phyloP scores from a whole-genome alignment of 345 rosid species.

The Erucastrum elatum region DNA sequence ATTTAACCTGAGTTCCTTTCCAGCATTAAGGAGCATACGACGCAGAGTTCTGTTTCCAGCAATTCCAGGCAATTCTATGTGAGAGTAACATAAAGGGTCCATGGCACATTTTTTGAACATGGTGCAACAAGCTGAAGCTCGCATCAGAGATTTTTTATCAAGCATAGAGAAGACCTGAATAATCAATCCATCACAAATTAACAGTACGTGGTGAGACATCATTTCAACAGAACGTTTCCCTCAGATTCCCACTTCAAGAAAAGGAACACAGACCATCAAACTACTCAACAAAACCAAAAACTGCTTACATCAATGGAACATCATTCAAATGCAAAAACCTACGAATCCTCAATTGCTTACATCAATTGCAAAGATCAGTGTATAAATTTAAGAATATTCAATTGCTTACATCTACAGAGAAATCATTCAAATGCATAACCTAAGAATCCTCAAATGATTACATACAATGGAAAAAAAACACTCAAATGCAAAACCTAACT shows the following conservation, averaged over 20 bases:
- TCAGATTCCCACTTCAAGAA: no score
- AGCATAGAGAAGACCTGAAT: constrained; percentile 72
- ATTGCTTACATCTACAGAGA: not conserved
- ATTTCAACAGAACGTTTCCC: not conserved
- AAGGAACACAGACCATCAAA: no score
- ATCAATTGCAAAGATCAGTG: not conserved
- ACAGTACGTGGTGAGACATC: not conserved
- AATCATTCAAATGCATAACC: not conserved
- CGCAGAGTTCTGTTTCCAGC: constrained; percentile 58
- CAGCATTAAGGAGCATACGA: constrained; percentile 66
- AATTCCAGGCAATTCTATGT: constrained; percentile 58
- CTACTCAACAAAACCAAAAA: not conserved
- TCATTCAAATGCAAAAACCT: not conserved
- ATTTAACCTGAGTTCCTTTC: constrained; percentile 65
- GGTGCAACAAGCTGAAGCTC: constrained; percentile 70
- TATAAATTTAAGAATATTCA: no score
- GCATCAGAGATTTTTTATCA: constrained; percentile 66
- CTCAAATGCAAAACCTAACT: no score
- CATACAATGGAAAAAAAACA: not conserved
- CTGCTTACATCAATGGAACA: not conserved
- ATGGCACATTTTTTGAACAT: constrained; percentile 67
- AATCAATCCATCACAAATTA: not conserved
- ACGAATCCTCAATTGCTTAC: not conserved
- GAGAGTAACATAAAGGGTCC: constrained; percentile 67
- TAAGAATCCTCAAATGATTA: not conserved